A percentile compares a stretch with the other conserved stretches of the same genome.
Evolutionary conservation across 1,284 basidiomycete species (phyloP).

Genomic region (Boletellus deceptivus): DNA sequence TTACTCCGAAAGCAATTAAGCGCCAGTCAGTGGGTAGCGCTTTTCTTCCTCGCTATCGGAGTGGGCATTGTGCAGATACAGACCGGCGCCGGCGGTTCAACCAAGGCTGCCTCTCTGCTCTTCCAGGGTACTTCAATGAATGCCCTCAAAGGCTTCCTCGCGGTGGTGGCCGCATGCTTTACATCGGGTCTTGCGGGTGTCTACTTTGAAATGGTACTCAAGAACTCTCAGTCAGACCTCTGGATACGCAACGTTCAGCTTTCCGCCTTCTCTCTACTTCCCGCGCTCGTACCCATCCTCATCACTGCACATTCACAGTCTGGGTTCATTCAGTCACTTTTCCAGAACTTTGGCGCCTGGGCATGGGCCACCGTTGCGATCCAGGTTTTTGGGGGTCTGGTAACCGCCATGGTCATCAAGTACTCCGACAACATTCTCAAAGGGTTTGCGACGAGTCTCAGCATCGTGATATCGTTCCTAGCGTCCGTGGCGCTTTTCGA

Average conservation of each 20-base stretch:
- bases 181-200: slow-evolving; percentile 98
- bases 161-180: slow-evolving; percentile 89
- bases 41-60: slow-evolving; percentile 84
- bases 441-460: slow-evolving; percentile 91
- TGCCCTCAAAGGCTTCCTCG: slow-evolving; percentile 81
- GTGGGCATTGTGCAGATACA: slow-evolving; percentile 95
- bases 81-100: slow-evolving; percentile 40
- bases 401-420: slow-evolving; percentile 87
- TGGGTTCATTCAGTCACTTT: slow-evolving; percentile 47
- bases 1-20: slow-evolving; percentile 82
- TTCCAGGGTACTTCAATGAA: slow-evolving; percentile 60
- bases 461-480: slow-evolving; percentile 91
- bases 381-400: slow-evolving; percentile 87
- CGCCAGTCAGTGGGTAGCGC: slow-evolving; percentile 77
- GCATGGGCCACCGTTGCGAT: slow-evolving; percentile 88
- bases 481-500: slow-evolving; percentile 86
- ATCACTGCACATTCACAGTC: slow-evolving; percentile 46
- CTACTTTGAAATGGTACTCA: slow-evolving; percentile 98
- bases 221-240: slow-evolving; percentile 84
- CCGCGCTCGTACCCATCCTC: slow-evolving; percentile 83
- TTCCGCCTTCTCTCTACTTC: slow-evolving; percentile 90
- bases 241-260: slow-evolving; percentile 98
- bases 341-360: slow-evolving; percentile 82
- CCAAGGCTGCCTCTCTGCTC: slow-evolving; percentile 32
- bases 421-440: slow-evolving; percentile 89